phyloP scores from a whole-genome alignment of 2,329 filamentous ascomycete genomes.

The Xylariaceae sp. region DNA sequence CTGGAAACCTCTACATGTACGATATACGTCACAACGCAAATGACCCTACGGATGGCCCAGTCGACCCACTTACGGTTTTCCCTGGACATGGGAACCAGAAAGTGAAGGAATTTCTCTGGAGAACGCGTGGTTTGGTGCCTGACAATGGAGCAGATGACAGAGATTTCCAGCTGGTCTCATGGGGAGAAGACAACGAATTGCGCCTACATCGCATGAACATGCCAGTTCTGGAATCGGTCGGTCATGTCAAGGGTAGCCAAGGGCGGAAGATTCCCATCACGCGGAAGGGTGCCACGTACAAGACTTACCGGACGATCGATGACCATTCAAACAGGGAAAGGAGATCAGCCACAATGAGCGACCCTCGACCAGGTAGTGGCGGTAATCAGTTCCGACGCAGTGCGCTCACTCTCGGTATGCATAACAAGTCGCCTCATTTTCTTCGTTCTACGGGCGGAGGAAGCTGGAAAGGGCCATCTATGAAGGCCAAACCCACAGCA shows the following conservation, averaged over 20 bases:
- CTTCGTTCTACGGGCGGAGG: slow-evolving; percentile 29
- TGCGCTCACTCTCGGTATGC: slow-evolving; percentile 40
- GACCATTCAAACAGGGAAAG: slow-evolving; percentile 54
- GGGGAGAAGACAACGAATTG: slow-evolving; percentile 82
- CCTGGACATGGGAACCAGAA: slow-evolving; percentile 60
- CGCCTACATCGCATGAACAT: slow-evolving; percentile 71
- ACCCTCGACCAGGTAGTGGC: slow-evolving; percentile 45
- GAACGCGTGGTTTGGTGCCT: slow-evolving; percentile 64
- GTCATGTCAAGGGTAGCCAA: slow-evolving; percentile 65
- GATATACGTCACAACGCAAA: slow-evolving; percentile 54
- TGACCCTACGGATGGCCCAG: slow-evolving; percentile 38
- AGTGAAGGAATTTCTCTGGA: slow-evolving; percentile 90
- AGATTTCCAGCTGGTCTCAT: slow-evolving; percentile 90
- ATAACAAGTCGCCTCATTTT: slow-evolving; percentile 36
- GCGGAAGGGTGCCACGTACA: slow-evolving; percentile 79
- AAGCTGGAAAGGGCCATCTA: slow-evolving; percentile 53
- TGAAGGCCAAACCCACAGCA: slow-evolving; percentile 49
- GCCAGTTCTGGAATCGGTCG: slow-evolving; percentile 62
- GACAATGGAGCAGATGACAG: slow-evolving; percentile 71
- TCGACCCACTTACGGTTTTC: slow-evolving; percentile 53
- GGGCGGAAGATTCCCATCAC: slow-evolving; percentile 68
- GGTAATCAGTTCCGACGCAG: slow-evolving; percentile 39
- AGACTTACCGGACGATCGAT: slow-evolving; percentile 74
- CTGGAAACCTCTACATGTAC: slow-evolving; percentile 80
- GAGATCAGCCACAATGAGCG: slow-evolving; percentile 58